Conservation (phyloP, 108 stramenopile genomes). For the Craspedostauros australis region DNA sequence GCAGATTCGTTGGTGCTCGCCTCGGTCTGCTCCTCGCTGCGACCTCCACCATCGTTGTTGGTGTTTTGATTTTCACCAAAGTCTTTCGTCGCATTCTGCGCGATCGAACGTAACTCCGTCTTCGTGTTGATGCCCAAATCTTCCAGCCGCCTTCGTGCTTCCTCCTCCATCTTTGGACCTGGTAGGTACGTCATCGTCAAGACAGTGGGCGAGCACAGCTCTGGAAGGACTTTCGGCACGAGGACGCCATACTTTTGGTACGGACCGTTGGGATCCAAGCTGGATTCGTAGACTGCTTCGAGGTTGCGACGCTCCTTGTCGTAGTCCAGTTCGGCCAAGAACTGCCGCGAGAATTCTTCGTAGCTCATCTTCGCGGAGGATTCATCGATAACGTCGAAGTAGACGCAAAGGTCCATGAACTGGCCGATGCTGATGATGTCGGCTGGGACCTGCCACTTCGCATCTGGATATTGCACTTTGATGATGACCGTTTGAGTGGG, state of each 20-base stretch:
- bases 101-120: conserved; percentile 31
- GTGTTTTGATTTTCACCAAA: neutral
- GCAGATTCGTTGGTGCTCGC: neutral
- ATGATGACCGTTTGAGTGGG: conserved; percentile 56
- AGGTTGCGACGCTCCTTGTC: conserved; percentile 44
- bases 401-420: conserved; percentile 61
- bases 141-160: conserved; percentile 47
- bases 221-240: conserved; percentile 43
- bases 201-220: conserved; percentile 49
- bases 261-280: conserved; percentile 53
- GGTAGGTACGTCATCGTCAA: conserved; percentile 74
- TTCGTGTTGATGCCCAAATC: conserved; percentile 57
- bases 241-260: conserved; percentile 43
- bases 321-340: conserved; percentile 69
- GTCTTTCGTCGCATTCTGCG: conserved; percentile 27
- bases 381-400: conserved; percentile 58
- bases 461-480: conserved; percentile 92
- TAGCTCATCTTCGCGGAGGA: conserved; percentile 38
- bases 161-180: conserved; percentile 68
- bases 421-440: conserved; percentile 74
- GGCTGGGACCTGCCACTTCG: conserved; percentile 72
- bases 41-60: neutral
- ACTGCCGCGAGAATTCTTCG: conserved; percentile 70
- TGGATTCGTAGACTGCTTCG: conserved; percentile 44
- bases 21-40: neutral